Conservation (phyloP, 495 filamentous ascomycete genomes). For the Neurospora sp. region DNA sequence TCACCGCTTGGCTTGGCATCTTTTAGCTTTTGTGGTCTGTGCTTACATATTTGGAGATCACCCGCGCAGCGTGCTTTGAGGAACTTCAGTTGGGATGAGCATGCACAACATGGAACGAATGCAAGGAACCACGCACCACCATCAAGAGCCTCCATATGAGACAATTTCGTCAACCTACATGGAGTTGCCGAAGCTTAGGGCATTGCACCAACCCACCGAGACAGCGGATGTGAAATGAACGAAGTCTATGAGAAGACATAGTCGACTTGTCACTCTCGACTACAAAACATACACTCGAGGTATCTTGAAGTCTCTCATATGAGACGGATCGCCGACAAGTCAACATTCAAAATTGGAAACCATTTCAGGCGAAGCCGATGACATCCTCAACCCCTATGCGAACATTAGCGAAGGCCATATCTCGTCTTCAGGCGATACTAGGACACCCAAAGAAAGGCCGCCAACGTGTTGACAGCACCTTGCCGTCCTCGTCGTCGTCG, state of each 20-base stretch:
- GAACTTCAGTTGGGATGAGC: not conserved
- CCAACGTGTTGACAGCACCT: not conserved
- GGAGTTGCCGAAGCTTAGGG: not conserved
- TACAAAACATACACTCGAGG: not conserved
- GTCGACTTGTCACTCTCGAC: not conserved
- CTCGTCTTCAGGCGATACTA: not conserved
- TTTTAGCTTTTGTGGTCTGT: not conserved
- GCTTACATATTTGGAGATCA: not conserved
- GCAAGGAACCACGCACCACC: not conserved
- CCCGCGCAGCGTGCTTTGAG: not conserved
- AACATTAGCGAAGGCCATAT: not conserved
- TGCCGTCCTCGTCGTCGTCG: not conserved
- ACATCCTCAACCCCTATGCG: not conserved
- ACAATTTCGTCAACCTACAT: not conserved
- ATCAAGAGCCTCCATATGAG: not conserved
- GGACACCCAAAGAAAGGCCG: not conserved
- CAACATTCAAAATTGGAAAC: not conserved
- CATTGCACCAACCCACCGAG: not conserved
- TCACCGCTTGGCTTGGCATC: slow-evolving; percentile 8
- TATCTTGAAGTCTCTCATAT: not conserved
- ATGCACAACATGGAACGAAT: not conserved
- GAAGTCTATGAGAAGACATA: not conserved
- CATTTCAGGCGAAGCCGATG: not conserved
- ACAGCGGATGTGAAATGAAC: not conserved
- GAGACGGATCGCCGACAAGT: not conserved